Evolutionary conservation across 768 basidiomycete species (phyloP), one percentile per base, ranked within the genome.

Genomic region (Antrodiella citrinella): DNA sequence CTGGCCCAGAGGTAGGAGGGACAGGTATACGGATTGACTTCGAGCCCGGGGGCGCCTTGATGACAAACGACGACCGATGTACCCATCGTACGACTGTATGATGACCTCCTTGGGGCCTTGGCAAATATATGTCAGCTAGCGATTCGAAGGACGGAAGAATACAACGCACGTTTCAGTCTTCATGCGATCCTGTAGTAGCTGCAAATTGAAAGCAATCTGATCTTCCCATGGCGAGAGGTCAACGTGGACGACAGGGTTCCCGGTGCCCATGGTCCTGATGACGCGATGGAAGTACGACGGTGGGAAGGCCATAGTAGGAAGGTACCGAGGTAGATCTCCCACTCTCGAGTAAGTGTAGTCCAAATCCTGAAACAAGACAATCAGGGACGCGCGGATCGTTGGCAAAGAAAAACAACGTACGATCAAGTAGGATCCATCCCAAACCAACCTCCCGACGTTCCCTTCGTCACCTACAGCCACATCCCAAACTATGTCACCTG

Each of bases 201-300:
- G 86, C 30, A 90, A 62, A 54, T 87, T 86, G 41, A 72, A 59
- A 21, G 82, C 81, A 52, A 91, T 80, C 67, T 91, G 84, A 44
- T 80, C 79, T 2, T 80, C 86, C 86, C 89, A 91, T 2, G 86
- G 84, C 22, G 74, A 68, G 24, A 92, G 65, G 65, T 93, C 86
- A 52, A 92, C 65, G 61, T 88, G 82, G 13, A 76, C 75, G 35
- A 91, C 73, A 78, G 68, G 68, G 50, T 69, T 69, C 2, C 65
- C 63, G 19, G 51, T 57, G 26, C 67, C 65, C 52, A 63, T 61
- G 1, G 63, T 82, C 18, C 87, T 78, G 50, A 93, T 80, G 41
- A 91, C 85, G 35, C 85, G 80, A 63, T 92, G 87, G 72, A 91
- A 93, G 67, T 91, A 91, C 19, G 90, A 91, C 1, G 91, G 91